Percentiles rank a stretch among this genome's conserved stretches.
These are phyloP conservation scores for Meyerozyma athensensis DNA, from an alignment of 1,139 yeast genomes.

Conservation along the genomic window DNA sequence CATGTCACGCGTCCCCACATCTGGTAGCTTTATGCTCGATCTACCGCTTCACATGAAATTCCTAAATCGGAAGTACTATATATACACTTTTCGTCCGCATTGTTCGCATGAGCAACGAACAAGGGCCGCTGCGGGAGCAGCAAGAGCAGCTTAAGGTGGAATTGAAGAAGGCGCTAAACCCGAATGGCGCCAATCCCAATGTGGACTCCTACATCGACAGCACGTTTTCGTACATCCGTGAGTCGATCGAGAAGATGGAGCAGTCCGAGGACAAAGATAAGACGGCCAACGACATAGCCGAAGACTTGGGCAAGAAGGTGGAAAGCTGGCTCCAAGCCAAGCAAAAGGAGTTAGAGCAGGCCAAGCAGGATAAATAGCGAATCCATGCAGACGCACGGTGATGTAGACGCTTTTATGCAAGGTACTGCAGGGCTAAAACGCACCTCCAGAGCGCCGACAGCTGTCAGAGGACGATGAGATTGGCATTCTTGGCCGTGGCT, in stretches of 20 bases:
- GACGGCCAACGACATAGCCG: constrained; percentile 36
- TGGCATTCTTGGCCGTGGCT: not conserved
- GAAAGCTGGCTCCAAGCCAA: constrained; percentile 25
- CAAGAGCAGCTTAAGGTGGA: constrained; percentile 1
- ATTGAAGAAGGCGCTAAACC: constrained; percentile 19
- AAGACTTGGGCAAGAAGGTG: constrained; percentile 28
- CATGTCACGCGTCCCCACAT: too few species aligned
- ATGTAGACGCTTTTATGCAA: too few species aligned
- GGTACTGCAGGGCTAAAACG: too few species aligned
- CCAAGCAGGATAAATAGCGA: constrained; percentile 3
- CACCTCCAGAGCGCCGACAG: too few species aligned
- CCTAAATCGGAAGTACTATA: too few species aligned
- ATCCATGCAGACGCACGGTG: too few species aligned
- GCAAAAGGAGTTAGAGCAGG: constrained; percentile 9
- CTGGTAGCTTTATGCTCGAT: too few species aligned
- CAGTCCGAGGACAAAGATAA: constrained; percentile 28
- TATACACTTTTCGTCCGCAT: not conserved
- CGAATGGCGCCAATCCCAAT: constrained; percentile 25
- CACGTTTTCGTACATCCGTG: constrained; percentile 27
- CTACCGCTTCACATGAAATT: too few species aligned
- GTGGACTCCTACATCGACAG: constrained; percentile 26
- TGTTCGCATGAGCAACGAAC: not conserved
- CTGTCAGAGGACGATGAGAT: not conserved
- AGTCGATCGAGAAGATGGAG: constrained; percentile 27
- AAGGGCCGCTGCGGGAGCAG: not conserved